phyloP scores from a whole-genome alignment of 2,329 filamentous ascomycete species.

The Metarhizium album region DNA sequence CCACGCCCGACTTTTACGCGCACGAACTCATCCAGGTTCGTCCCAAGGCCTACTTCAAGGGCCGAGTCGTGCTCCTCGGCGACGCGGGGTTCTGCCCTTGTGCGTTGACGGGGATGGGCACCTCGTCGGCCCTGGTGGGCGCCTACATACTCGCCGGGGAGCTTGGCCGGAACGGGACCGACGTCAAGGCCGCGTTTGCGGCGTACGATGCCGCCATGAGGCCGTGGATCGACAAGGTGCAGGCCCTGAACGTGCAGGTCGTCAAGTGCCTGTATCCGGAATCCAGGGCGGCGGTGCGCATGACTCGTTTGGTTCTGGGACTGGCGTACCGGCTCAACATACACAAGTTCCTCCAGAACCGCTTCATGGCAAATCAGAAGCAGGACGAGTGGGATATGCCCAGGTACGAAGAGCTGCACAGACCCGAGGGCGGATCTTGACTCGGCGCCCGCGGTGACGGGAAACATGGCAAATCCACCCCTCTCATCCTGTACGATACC shows the following conservation, averaged over 20 bases:
- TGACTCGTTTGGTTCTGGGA: background rate
- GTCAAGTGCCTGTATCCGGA: too few species aligned
- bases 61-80: constrained; percentile 35
- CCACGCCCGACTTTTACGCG: constrained; percentile 33
- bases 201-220: too few species aligned
- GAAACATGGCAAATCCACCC: too few species aligned
- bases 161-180: too few species aligned
- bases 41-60: constrained; percentile 23
- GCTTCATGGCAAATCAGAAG: background rate
- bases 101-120: constrained; percentile 35
- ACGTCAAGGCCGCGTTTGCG: too few species aligned
- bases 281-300: too few species aligned
- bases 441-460: too few species aligned
- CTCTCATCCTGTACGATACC: too few species aligned
- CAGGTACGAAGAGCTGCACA: background rate
- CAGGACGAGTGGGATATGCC: background rate
- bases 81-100: constrained; percentile 35
- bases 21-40: constrained; percentile 32
- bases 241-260: too few species aligned
- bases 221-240: too few species aligned
- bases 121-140: constrained; percentile 30
- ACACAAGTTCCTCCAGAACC: background rate
- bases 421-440: too few species aligned
- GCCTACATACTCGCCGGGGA: constrained; percentile 31
- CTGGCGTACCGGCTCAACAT: background rate